These are phyloP conservation scores for Fusarium secorum DNA, from an alignment of 2,329 filamentous ascomycete species.

Conservation along the genomic window DNA sequence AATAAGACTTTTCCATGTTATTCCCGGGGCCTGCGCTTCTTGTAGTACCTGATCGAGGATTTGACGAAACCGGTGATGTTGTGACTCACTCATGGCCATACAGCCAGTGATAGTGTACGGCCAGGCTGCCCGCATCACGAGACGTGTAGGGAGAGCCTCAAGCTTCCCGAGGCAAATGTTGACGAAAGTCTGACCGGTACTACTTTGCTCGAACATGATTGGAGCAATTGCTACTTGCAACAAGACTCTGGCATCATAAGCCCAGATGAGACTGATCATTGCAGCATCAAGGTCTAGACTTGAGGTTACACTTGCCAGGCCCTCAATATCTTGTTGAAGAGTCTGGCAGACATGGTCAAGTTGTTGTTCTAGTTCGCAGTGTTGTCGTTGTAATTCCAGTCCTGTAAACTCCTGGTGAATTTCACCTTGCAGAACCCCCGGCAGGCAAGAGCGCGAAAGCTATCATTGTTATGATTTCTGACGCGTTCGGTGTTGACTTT, in stretches of 20 bases:
- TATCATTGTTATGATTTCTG: slow-evolving; percentile 62
- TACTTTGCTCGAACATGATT: neutral
- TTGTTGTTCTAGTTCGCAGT: neutral
- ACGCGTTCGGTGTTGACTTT: slow-evolving; percentile 64
- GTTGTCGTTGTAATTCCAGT: neutral
- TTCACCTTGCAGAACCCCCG: slow-evolving; percentile 42
- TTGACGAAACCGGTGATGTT: neutral
- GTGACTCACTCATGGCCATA: neutral
- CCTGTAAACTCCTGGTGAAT: neutral
- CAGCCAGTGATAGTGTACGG: neutral
- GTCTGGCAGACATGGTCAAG: neutral
- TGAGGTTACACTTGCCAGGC: neutral
- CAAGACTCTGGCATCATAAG: neutral
- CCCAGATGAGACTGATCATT: neutral
- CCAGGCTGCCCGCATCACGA: neutral
- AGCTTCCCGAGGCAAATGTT: neutral
- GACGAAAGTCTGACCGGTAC: neutral
- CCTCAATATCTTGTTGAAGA: neutral
- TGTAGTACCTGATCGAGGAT: neutral
- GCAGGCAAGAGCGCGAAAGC: slow-evolving; percentile 48
- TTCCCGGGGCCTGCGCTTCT: neutral
- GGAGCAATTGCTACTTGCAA: neutral
- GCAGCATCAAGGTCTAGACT: neutral
- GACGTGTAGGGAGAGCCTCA: neutral
- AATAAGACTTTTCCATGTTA: neutral